phyloP scores from a whole-genome alignment of 2,329 filamentous ascomycete genomes.

The Fusarium pilosicola region DNA sequence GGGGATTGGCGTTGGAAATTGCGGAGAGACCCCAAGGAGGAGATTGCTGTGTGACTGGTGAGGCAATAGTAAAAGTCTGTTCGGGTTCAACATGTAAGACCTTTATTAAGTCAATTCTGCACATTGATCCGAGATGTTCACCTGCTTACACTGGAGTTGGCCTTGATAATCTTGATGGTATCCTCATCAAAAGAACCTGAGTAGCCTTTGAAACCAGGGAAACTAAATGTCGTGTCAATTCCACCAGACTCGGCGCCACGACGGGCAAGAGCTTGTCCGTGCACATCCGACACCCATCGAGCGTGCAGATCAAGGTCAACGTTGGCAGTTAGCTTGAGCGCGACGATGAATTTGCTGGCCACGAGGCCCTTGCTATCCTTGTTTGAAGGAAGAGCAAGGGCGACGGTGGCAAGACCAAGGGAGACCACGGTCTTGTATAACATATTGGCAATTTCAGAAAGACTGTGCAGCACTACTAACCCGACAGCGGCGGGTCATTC shows the following conservation, averaged over 20 bases:
- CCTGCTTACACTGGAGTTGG: neutral
- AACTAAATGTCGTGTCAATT: neutral
- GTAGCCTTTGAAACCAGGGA: conserved; percentile 8
- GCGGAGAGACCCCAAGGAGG: conserved; percentile 8
- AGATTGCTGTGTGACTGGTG: neutral
- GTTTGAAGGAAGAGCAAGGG: neutral
- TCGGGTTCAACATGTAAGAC: neutral
- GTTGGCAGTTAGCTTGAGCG: neutral
- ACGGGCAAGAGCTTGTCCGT: neutral
- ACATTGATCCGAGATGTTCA: accelerated
- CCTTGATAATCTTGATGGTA: conserved; percentile 3
- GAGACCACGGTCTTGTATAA: accelerated
- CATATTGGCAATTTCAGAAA: accelerated
- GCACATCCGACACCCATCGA: neutral
- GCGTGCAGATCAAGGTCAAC: neutral
- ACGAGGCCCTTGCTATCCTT: neutral
- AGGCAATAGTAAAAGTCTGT: neutral
- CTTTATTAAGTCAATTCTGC: neutral
- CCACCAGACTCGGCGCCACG: neutral
- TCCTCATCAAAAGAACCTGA: neutral
- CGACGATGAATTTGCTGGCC: neutral
- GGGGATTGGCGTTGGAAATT: conserved; percentile 11
- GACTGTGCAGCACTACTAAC: accelerated
- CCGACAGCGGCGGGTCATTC: accelerated
- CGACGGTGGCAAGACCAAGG: neutral